These are phyloP conservation scores for Picochlorum costavermella DNA, from an alignment of 139 green algal genomes.

Conservation along the genomic window DNA sequence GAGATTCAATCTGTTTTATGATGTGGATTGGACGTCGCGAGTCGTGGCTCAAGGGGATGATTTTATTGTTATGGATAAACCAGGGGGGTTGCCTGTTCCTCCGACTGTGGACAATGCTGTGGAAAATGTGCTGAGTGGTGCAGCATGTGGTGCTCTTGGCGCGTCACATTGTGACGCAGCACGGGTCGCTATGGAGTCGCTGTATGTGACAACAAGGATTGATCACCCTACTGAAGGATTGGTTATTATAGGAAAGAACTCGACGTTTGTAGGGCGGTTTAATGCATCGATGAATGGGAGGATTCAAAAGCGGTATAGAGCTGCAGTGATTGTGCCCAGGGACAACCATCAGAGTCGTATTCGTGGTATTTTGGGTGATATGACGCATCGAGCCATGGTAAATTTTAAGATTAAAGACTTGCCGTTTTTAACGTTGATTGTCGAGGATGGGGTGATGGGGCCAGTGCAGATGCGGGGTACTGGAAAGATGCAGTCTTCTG, in stretches of 20 bases:
- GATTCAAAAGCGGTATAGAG: conserved; percentile 23
- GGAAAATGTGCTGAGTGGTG: conserved; percentile 13
- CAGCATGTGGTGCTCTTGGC: too few species aligned
- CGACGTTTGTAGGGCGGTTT: conserved; percentile 35
- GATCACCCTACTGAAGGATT: conserved; percentile 70
- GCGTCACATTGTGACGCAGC: conserved; percentile 9
- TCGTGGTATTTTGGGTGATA: background rate
- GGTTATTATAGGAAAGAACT: conserved; percentile 50
- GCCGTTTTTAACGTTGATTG: background rate
- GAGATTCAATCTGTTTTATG: conserved; percentile 55
- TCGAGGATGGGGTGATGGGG: too few species aligned
- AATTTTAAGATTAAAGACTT: background rate
- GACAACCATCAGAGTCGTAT: background rate
- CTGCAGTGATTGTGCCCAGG: background rate
- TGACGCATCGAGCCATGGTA: background rate
- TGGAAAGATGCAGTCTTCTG: background rate
- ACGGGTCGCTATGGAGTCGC: conserved; percentile 30
- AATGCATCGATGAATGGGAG: conserved; percentile 31
- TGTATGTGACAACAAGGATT: conserved; percentile 53
- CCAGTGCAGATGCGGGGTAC: background rate
- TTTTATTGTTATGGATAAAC: conserved; percentile 75
- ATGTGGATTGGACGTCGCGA: conserved; percentile 25
- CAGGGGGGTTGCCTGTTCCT: conserved; percentile 54
- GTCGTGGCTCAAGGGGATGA: conserved; percentile 34
- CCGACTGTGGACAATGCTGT: conserved; percentile 44